Evolutionary conservation across 1,284 basidiomycete genomes (phyloP), one percentile per base, ranked within the genome.

Genomic region (Hemileia vastatrix): DNA sequence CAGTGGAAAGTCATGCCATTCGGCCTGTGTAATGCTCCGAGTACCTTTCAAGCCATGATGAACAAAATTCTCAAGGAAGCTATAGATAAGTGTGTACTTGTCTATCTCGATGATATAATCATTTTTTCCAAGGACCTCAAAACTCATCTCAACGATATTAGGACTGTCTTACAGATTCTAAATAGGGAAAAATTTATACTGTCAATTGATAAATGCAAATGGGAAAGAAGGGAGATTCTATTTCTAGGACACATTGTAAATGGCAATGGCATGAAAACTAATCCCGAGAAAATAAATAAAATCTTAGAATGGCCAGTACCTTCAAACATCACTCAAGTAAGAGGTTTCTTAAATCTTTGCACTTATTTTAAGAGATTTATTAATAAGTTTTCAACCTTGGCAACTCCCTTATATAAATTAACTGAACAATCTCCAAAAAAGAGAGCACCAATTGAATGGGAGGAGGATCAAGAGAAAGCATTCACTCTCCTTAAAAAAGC

Each of bases 21-120:
- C 36, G 61, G 66, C 15, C 47, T 67, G 18, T 40, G 11, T 13
- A 67, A 66, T 32, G 64, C 66, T 4, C 66, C 66, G 1, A 45
- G 54, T 8, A 59, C 57, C 8, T 67, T 67, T 55, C 78, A 80
- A 53, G 66, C 70, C 0, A 69, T 72, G 0, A 73, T 80, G 58
- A 76, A 68, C 1, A 40, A 61, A 44, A 18, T 44, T 18, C 43
- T 55, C 2, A 33, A 44, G 9, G 32, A 55, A 23, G 15, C 11
- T 24, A 33, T 55, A 4, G 54, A 40, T 9, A 55, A 55, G 24
- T 55, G 9, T 21, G 32, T 24, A 19, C 27, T 55, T 18, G 54
- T 55, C 2, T 55, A 55, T 23, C 15, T 43, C 21, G 54, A 55
- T 21, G 18, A 55, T 15, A 24, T 55, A 13, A 55, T 55, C 13